These are phyloP conservation scores for Lolium perenne DNA, from an alignment of 176 grass and related monocot species.

Conservation along the genomic window DNA sequence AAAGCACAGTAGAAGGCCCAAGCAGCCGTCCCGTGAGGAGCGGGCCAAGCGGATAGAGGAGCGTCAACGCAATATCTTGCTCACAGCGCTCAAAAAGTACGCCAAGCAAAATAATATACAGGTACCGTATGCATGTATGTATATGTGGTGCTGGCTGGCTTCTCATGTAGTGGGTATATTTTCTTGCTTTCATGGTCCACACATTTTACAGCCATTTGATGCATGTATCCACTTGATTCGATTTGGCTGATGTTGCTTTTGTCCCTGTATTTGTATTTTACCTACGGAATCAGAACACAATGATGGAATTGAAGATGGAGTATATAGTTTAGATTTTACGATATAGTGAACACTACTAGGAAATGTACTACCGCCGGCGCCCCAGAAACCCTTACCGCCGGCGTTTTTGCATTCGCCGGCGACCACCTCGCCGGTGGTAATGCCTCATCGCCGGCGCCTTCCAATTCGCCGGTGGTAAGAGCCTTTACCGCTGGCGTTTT, in stretches of 20 bases:
- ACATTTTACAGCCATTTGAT: background rate
- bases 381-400: too few relatives aligned
- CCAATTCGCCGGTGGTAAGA: too few relatives aligned
- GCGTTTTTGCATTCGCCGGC: too few relatives aligned
- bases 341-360: too few relatives aligned
- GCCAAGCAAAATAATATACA: background rate
- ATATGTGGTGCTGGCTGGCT: too few relatives aligned
- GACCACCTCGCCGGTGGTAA: too few relatives aligned
- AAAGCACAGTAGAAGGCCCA: background rate
- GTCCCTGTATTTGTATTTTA: background rate
- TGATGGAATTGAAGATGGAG: background rate
- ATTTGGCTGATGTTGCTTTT: background rate
- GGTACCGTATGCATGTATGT: background rate
- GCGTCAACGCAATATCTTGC: background rate
- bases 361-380: too few relatives aligned
- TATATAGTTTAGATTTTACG: background rate
- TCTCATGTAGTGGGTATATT: background rate
- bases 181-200: background rate
- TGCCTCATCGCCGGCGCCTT: too few relatives aligned
- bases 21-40: background rate
- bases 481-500: too few relatives aligned
- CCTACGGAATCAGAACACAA: background rate
- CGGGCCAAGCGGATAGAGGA: background rate
- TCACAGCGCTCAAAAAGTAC: background rate
- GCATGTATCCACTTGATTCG: slow-evolving; percentile 5